phyloP scores from a whole-genome alignment of 2,329 filamentous ascomycete genomes.

The Parastagonospora avenae region DNA sequence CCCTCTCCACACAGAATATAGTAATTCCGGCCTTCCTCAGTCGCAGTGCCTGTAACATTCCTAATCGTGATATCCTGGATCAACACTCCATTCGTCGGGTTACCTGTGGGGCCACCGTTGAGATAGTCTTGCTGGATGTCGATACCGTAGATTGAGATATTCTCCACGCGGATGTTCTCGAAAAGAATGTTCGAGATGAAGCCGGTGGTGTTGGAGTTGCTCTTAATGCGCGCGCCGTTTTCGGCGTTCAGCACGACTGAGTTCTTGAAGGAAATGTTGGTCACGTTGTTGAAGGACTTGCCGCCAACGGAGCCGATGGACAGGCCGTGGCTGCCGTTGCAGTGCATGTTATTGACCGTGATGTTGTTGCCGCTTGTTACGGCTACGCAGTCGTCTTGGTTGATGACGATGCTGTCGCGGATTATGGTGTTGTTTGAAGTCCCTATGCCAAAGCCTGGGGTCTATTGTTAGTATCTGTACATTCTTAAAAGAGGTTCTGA shows the following conservation, averaged over 20 bases:
- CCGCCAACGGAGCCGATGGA: constrained; percentile 62
- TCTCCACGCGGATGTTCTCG: constrained; percentile 36
- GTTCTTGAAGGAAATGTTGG: constrained; percentile 52
- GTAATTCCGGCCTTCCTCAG: constrained; percentile 43
- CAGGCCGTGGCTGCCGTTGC: constrained; percentile 59
- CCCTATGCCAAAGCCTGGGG: constrained; percentile 55
- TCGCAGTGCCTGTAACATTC: constrained; percentile 47
- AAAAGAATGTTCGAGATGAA: constrained; percentile 23
- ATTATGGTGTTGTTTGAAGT: constrained; percentile 48
- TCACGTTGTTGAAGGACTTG: constrained; percentile 38
- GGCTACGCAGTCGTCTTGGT: constrained; percentile 64
- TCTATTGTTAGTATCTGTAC: background rate
- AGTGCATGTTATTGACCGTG: constrained; percentile 44
- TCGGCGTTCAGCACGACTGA: constrained; percentile 55
- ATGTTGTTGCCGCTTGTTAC: constrained; percentile 57
- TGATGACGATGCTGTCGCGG: constrained; percentile 55
- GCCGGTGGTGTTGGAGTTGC: constrained; percentile 56
- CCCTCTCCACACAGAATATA: constrained; percentile 61
- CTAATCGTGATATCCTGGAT: constrained; percentile 50
- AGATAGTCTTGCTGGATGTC: constrained; percentile 58
- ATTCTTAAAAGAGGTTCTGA: background rate
- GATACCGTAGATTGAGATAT: constrained; percentile 54
- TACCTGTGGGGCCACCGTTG: constrained; percentile 49
- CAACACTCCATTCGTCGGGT: constrained; percentile 52
- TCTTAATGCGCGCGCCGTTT: constrained; percentile 64